Evolutionary conservation across 208 protist genomes (phyloP).

Genomic region (Leishmania braziliensis): DNA sequence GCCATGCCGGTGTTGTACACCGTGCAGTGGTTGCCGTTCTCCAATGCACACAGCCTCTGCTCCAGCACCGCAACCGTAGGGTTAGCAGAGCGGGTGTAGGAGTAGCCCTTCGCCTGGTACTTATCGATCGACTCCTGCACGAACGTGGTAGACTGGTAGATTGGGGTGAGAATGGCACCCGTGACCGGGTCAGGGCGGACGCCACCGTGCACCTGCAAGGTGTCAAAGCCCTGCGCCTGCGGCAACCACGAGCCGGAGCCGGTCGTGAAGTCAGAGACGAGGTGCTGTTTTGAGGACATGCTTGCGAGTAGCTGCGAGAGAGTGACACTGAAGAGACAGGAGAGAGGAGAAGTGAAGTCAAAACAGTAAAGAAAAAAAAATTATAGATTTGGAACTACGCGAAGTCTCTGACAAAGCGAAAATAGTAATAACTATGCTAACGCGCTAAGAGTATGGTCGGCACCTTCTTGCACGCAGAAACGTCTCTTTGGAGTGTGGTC

Average conservation of each 20-base stretch:
- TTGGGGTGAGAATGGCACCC: constrained; percentile 87
- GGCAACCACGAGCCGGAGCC: constrained; percentile 82
- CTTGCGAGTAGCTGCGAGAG: background rate
- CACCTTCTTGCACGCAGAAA: background rate
- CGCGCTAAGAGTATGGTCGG: too few species aligned
- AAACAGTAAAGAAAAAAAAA: background rate
- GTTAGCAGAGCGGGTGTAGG: constrained; percentile 94
- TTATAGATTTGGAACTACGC: background rate
- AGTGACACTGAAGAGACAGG: background rate
- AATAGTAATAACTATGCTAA: background rate
- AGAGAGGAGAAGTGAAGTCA: background rate
- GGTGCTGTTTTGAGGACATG: constrained; percentile 78
- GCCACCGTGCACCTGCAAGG: constrained; percentile 82
- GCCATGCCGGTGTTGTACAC: constrained; percentile 91
- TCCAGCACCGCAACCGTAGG: constrained; percentile 94
- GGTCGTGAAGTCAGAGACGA: constrained; percentile 57
- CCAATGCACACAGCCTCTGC: constrained; percentile 85
- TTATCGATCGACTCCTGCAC: constrained; percentile 89
- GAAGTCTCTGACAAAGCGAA: background rate
- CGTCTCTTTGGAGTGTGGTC: background rate
- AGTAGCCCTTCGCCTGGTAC: constrained; percentile 86
- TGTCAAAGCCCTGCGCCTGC: constrained; percentile 77
- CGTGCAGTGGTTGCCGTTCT: constrained; percentile 90
- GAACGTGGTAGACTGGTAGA: constrained; percentile 91
- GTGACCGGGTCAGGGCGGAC: constrained; percentile 84